A percentile compares a stretch with the other conserved stretches of the same genome.
phyloP scores from a whole-genome alignment of 306 rosid genomes.

The Quercus agrifolia region DNA sequence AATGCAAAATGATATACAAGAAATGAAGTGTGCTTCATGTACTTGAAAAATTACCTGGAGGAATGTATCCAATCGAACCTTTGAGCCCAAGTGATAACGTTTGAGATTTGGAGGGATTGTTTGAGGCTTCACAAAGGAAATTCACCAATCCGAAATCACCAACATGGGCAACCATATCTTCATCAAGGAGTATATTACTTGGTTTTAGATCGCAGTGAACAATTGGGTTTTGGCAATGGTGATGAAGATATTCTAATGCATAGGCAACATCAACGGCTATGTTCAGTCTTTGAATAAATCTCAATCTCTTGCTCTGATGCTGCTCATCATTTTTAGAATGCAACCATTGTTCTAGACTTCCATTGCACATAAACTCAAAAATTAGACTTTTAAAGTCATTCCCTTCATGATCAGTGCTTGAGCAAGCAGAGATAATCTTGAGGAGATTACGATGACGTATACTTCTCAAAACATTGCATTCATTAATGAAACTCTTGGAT shows the following conservation, averaged over 20 bases:
- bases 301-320: background rate
- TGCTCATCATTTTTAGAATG: background rate
- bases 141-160: slow-evolving; percentile 36
- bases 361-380: slow-evolving; percentile 14
- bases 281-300: background rate
- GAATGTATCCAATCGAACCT: slow-evolving; percentile 37
- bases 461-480: slow-evolving; percentile 21
- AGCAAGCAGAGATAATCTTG: slow-evolving; percentile 32
- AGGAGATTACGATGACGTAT: slow-evolving; percentile 40
- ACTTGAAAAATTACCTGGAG: slow-evolving; percentile 19
- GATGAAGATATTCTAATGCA: background rate
- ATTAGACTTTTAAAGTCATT: slow-evolving; percentile 38
- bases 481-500: background rate
- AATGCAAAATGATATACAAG: no score
- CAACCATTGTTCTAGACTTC: background rate
- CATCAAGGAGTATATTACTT: slow-evolving; percentile 34
- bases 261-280: background rate
- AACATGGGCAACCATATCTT: slow-evolving; percentile 24
- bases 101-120: background rate
- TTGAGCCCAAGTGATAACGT: slow-evolving; percentile 9
- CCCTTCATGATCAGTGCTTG: slow-evolving; percentile 33
- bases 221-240: background rate
- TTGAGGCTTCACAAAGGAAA: slow-evolving; percentile 20
- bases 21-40: no score
- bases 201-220: slow-evolving; percentile 35